Percentiles rank a stretch among this genome's conserved stretches.
Conservation (phyloP, 1,284 basidiomycete genomes). For the Ganoderma resinaceum region DNA sequence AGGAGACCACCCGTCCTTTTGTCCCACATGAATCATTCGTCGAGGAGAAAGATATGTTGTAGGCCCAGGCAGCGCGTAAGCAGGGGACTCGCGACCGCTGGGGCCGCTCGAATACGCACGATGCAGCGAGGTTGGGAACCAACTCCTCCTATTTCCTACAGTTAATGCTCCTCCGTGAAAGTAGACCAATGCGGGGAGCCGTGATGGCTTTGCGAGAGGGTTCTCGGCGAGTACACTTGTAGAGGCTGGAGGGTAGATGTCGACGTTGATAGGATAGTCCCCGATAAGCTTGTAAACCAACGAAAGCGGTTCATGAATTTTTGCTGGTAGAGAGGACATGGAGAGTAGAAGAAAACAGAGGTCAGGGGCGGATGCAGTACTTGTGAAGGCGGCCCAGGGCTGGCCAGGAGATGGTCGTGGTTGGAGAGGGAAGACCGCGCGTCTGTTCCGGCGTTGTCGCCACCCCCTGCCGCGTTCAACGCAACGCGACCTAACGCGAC, state of each 20-base stretch:
- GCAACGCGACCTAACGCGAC: conserved; percentile 20
- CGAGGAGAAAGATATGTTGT: neutral
- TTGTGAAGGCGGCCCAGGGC: neutral
- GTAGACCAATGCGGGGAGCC: conserved; percentile 57
- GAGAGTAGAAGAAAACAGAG: neutral
- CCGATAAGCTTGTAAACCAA: conserved; percentile 31
- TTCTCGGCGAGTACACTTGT: neutral
- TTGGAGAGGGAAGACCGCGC: neutral
- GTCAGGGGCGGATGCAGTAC: neutral
- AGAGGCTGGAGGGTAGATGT: conserved; percentile 32
- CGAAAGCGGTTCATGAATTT: conserved; percentile 12
- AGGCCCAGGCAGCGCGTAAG: neutral
- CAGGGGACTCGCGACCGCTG: neutral
- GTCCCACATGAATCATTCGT: neutral
- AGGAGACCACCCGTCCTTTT: conserved; percentile 23
- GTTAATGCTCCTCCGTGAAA: conserved; percentile 72
- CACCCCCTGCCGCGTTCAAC: neutral
- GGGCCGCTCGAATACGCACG: conserved; percentile 47
- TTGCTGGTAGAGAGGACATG: neutral
- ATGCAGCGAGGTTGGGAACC: conserved; percentile 68
- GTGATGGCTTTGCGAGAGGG: neutral
- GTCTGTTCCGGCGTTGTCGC: neutral
- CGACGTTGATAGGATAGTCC: conserved; percentile 26
- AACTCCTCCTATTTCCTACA: conserved; percentile 61
- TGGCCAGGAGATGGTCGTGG: neutral